These are phyloP conservation scores for Rhodocollybia butyracea DNA, from an alignment of 768 basidiomycete genomes.

Conservation along the genomic window DNA sequence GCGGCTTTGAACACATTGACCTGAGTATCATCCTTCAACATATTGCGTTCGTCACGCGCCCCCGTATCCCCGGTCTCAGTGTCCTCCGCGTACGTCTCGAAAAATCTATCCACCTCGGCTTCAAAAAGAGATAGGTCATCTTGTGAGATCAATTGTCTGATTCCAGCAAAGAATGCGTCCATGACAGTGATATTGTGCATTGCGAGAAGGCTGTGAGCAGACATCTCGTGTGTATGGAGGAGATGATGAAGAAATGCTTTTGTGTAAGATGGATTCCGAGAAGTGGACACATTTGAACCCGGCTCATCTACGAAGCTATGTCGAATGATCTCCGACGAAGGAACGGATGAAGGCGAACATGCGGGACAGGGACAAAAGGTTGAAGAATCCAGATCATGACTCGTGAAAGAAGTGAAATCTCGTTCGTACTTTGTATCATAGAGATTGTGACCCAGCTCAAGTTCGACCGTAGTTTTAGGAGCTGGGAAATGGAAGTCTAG, in stretches of 20 bases:
- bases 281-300: slow-evolving; percentile 11
- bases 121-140: slow-evolving; percentile 22
- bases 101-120: slow-evolving; percentile 50
- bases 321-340: slow-evolving; percentile 30
- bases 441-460: slow-evolving; percentile 69
- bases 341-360: slow-evolving; percentile 42
- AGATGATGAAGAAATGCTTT: slow-evolving; percentile 82
- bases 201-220: slow-evolving; percentile 69
- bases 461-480: slow-evolving; percentile 19
- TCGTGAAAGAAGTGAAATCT: slow-evolving; percentile 53
- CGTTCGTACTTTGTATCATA: slow-evolving; percentile 54
- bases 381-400: slow-evolving; percentile 21
- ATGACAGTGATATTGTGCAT: slow-evolving; percentile 76
- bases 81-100: slow-evolving; percentile 32
- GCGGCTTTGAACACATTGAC: slow-evolving; percentile 50
- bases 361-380: slow-evolving; percentile 51
- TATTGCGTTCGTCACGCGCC: not conserved
- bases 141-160: slow-evolving; percentile 39
- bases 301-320: slow-evolving; percentile 43
- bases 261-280: slow-evolving; percentile 31
- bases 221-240: slow-evolving; percentile 88
- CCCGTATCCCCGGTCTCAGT: slow-evolving; percentile 30
- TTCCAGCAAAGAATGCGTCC: slow-evolving; percentile 57
- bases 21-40: too few relatives aligned
- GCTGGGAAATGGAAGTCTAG: slow-evolving; percentile 78